These are phyloP conservation scores for Penicillium decumbens DNA, from an alignment of 2,329 filamentous ascomycete genomes.

Conservation along the genomic window DNA sequence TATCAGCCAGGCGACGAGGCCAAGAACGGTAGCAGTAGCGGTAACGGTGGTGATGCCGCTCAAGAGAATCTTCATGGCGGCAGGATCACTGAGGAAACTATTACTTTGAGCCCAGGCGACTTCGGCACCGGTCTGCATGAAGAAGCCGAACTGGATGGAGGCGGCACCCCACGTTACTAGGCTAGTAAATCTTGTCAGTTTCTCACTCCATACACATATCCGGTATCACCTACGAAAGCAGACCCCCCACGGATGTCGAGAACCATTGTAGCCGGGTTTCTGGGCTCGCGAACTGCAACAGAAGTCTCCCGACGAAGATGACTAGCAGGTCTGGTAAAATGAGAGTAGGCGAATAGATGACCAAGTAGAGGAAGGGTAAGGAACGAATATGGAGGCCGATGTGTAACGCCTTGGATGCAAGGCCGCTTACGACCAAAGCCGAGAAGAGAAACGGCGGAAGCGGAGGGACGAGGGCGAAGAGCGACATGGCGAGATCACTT, in stretches of 20 bases:
- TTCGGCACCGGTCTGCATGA: conserved; percentile 39
- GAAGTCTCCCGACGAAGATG: conserved; percentile 25
- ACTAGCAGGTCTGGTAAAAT: conserved; percentile 34
- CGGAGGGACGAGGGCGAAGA: conserved; percentile 17
- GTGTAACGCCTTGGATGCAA: conserved; percentile 34
- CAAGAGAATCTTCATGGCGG: conserved; percentile 36
- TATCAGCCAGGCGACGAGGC: conserved; percentile 27
- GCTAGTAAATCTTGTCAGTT: conserved; percentile 13
- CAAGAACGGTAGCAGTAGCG: conserved; percentile 24
- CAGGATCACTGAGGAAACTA: conserved; percentile 36
- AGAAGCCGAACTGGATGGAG: conserved; percentile 38
- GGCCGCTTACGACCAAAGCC: conserved; percentile 29
- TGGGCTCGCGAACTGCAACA: conserved; percentile 25
- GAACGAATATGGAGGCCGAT: conserved; percentile 32
- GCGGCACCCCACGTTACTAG: conserved; percentile 31
- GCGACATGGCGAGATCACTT: conserved; percentile 22
- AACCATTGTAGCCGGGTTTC: conserved; percentile 23
- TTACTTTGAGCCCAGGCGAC: conserved; percentile 37
- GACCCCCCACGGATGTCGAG: conserved; percentile 22
- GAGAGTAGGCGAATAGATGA: conserved; percentile 40
- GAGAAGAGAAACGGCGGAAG: conserved; percentile 27
- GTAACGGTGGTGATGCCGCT: conserved; percentile 32
- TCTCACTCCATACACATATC: background rate
- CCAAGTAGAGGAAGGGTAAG: conserved; percentile 30
- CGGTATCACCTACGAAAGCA: conserved; percentile 27